Evolutionary conservation across 1,139 yeast species (phyloP).

Genomic region (Candida gigantensis): DNA sequence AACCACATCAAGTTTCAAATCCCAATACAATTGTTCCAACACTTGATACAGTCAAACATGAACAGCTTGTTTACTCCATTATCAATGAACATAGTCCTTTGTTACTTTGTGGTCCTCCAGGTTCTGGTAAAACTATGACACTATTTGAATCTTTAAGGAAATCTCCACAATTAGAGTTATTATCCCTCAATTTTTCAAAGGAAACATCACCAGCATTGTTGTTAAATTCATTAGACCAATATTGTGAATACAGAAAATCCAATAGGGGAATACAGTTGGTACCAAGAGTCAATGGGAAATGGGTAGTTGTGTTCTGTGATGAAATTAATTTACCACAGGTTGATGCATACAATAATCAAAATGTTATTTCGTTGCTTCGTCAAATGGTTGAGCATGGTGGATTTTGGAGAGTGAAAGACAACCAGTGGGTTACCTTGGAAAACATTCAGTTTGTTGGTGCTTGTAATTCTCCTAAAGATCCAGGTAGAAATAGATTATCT

Average conservation of each 20-base stretch:
- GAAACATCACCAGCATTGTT: conserved; percentile 70
- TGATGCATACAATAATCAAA: conserved; percentile 78
- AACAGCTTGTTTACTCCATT: conserved; percentile 56
- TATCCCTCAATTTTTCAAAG: conserved; percentile 80
- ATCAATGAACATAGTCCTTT: conserved; percentile 61
- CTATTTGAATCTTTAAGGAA: conserved; percentile 67
- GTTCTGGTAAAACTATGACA: conserved; percentile 96
- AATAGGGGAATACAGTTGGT: conserved; percentile 53
- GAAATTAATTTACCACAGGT: conserved; percentile 81
- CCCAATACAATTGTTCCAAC: conserved; percentile 79
- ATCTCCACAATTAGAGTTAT: conserved; percentile 58
- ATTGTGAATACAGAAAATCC: conserved; percentile 61
- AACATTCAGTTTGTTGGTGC: conserved; percentile 89
- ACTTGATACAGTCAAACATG: conserved; percentile 72
- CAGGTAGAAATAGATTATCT: conserved; percentile 65
- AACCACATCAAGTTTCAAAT: conserved; percentile 61
- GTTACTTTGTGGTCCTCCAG: conserved; percentile 94
- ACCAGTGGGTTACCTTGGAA: conserved; percentile 66
- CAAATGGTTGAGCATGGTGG: conserved; percentile 76
- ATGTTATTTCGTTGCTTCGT: conserved; percentile 71
- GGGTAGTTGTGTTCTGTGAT: conserved; percentile 88
- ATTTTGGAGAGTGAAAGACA: conserved; percentile 67
- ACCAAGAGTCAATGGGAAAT: conserved; percentile 65
- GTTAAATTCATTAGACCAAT: conserved; percentile 67
- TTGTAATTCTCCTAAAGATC: conserved; percentile 85